These are phyloP conservation scores for Venturia carpophila DNA, from an alignment of 2,329 filamentous ascomycete genomes.

Conservation along the genomic window DNA sequence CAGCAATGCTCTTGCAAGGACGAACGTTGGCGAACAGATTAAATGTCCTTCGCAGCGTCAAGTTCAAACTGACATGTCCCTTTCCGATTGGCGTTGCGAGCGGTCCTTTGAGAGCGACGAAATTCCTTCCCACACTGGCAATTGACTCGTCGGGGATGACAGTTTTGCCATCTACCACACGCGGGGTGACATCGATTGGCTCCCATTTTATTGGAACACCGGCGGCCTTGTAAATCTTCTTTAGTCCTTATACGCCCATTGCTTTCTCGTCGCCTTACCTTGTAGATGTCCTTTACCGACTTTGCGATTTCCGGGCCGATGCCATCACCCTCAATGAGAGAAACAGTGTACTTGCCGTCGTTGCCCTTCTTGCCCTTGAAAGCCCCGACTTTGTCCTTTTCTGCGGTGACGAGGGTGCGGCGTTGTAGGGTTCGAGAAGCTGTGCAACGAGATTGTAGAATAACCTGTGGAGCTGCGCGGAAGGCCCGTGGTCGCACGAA, in stretches of 20 bases:
- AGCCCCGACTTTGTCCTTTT: slow-evolving; percentile 69
- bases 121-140: slow-evolving; percentile 87
- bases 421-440: not conserved
- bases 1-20: slow-evolving; percentile 91
- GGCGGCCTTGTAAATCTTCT: slow-evolving; percentile 76
- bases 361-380: slow-evolving; percentile 86
- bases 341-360: slow-evolving; percentile 91
- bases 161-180: slow-evolving; percentile 89
- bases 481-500: slow-evolving; percentile 13
- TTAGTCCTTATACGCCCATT: slow-evolving; percentile 65
- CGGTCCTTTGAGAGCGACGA: slow-evolving; percentile 95
- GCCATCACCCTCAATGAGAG: slow-evolving; percentile 96
- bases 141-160: slow-evolving; percentile 90
- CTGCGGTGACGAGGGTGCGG: slow-evolving; percentile 48
- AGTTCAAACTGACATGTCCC: slow-evolving; percentile 97
- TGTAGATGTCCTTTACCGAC: slow-evolving; percentile 98
- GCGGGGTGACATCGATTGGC: slow-evolving; percentile 89
- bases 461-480: slow-evolving; percentile 11
- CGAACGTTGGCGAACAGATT: slow-evolving; percentile 99
- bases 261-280: slow-evolving; percentile 41
- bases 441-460: not conserved
- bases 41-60: slow-evolving; percentile 96
- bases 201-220: slow-evolving; percentile 86
- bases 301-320: slow-evolving; percentile 97
- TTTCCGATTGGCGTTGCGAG: slow-evolving; percentile 96